phyloP scores from a whole-genome alignment of 2,329 filamentous ascomycete genomes.

The Penicillium palitans region DNA sequence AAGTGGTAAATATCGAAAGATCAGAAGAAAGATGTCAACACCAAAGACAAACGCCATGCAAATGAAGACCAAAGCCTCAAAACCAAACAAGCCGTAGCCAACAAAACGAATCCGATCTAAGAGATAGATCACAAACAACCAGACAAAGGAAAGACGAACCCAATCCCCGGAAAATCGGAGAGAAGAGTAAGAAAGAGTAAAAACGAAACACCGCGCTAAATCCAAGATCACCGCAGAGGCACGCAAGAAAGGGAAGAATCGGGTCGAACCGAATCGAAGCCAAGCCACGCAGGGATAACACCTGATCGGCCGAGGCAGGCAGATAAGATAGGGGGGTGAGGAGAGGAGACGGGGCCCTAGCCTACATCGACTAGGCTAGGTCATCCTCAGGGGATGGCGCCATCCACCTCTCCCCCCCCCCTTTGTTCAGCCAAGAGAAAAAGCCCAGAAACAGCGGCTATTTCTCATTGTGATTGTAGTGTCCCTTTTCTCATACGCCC shows the following conservation, averaged over 20 bases:
- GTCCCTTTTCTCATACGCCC: slow-evolving; percentile 64
- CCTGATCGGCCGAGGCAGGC: not conserved
- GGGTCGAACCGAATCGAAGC: not conserved
- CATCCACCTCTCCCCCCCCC: not conserved
- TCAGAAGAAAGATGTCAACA: slow-evolving; percentile 14
- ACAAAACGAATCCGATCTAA: slow-evolving; percentile 10
- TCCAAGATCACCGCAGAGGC: slow-evolving; percentile 22
- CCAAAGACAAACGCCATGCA: slow-evolving; percentile 33
- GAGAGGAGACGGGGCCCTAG: not conserved
- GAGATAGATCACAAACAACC: slow-evolving; percentile 10
- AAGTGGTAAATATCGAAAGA: not conserved
- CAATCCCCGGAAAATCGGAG: not conserved
- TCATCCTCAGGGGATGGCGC: not conserved
- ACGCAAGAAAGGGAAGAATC: slow-evolving; percentile 16
- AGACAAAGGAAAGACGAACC: slow-evolving; percentile 7
- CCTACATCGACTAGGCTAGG: not conserved
- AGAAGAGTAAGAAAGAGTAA: slow-evolving; percentile 1
- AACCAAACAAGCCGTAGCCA: slow-evolving; percentile 16
- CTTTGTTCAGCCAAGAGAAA: not conserved
- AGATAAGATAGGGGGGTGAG: not conserved
- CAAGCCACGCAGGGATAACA: slow-evolving; percentile 1
- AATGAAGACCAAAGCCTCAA: slow-evolving; percentile 12
- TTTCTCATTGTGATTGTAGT: not conserved
- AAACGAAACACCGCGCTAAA: slow-evolving; percentile 37
- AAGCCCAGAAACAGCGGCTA: not conserved